Percentiles rank a stretch among this genome's conserved stretches.
Conservation (phyloP, 352 stramenopile species). For the Thraustochytrium striatum region DNA sequence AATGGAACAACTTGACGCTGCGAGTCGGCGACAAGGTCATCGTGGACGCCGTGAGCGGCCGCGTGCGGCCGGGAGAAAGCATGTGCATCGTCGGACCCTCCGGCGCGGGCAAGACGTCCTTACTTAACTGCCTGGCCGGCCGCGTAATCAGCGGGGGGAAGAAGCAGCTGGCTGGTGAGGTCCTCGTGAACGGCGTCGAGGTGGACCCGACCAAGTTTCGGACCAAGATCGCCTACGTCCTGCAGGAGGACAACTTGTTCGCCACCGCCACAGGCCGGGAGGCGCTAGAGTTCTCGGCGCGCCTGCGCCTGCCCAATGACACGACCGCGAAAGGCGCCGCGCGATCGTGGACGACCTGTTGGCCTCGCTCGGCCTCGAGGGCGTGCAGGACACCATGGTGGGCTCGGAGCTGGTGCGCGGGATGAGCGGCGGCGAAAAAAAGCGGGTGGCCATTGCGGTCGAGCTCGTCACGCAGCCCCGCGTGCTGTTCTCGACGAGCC, state of each 20-base stretch:
- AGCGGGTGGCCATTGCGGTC: conserved; percentile 81
- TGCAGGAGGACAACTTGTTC: conserved; percentile 81
- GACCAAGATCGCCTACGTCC: conserved; percentile 63
- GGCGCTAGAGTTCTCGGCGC: conserved; percentile 78
- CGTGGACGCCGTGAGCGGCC: conserved; percentile 45
- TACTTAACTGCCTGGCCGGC: conserved; percentile 46
- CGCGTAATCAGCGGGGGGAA: conserved; percentile 25
- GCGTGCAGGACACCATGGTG: conserved; percentile 48
- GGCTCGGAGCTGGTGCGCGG: conserved; percentile 65
- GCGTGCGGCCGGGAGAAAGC: conserved; percentile 15
- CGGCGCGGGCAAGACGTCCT: conserved; percentile 46
- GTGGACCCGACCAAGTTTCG: conserved; percentile 52
- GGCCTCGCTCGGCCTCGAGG: conserved; percentile 46
- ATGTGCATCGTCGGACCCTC: conserved; percentile 39
- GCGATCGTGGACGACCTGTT: conserved; percentile 56
- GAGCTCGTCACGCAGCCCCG: conserved; percentile 76
- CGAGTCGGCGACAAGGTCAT: conserved; percentile 42
- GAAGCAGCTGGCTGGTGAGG: conserved; percentile 46
- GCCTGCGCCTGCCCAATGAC: conserved; percentile 62
- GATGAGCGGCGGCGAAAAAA: conserved; percentile 84
- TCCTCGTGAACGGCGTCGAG: conserved; percentile 52
- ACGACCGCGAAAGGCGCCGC: conserved; percentile 52
- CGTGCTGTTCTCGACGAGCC: conserved; percentile 78
- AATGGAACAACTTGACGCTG: conserved; percentile 29
- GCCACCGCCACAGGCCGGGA: conserved; percentile 79